Base-by-base conservation (phyloP, 805 yeast species). In the Wickerhamiella spandovensis region DNA sequence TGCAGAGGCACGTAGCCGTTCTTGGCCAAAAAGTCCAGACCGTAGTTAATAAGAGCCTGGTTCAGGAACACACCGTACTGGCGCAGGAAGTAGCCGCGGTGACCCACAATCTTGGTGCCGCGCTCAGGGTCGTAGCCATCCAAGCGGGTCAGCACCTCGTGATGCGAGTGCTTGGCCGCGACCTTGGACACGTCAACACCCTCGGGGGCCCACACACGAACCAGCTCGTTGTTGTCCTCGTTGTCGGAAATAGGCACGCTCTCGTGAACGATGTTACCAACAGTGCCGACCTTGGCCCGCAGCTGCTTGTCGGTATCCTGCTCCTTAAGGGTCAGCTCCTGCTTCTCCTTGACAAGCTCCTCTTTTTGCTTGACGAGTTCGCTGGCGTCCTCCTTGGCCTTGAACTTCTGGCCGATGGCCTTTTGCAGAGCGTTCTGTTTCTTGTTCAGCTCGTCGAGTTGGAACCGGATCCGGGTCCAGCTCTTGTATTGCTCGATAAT, bases 121-220 rank as follows among this genome's bases (percentile, higher is more conserved):
- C 98, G 84, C 72, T 92, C 97, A 58, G 97, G 97, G 67, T 92
- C 98, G 68, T 89, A 92, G 57, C 98, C 98, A 65, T 92, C 97
- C 59, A 92, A 75, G 72, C 97, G 82, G 61, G 94, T 76, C 58
- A 92, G 74, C 50, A 92, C 82, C 73, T 92, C 98, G 66, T 92
- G 97, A 67, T 92, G 98, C 30, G 97, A 89, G 65, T 90, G 77
- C 48, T 94, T 82, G 46, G 82, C 90, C 60, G 88, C 73, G 51
- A 94, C 94, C 57, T 77, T 67, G 54, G 76, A 73, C 43, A 78
- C 82, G 51, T 79, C 75, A 56, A 77, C 72, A 43, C 79, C 81
- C 60, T 78, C 82, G 51, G 97, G 97, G 50, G 76, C 77, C 96
- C 97, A 92, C 43, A 80, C 76, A 67, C 84, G 83, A 43, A 89